These are phyloP conservation scores for Oryza meyeriana DNA, from an alignment of 176 grass and related monocot genomes.

Conservation along the genomic window DNA sequence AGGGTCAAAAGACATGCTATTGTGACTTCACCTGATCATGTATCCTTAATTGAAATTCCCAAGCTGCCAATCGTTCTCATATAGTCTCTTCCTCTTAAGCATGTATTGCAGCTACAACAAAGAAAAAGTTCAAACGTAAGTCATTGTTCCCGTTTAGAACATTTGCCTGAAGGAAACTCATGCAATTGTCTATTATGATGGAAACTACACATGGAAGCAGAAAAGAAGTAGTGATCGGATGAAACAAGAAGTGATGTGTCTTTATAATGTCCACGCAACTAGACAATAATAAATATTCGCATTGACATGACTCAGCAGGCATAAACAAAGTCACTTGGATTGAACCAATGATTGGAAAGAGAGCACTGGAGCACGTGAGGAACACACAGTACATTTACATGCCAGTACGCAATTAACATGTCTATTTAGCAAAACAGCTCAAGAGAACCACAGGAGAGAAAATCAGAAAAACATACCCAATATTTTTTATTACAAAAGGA, in stretches of 20 bases:
- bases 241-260: not conserved
- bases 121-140: constrained; percentile 7
- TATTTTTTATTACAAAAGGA: not conserved
- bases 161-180: not conserved
- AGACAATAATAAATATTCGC: not conserved
- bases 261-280: not conserved
- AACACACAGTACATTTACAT: not conserved
- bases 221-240: not conserved
- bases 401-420: not conserved
- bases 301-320: not conserved
- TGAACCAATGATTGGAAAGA: not conserved
- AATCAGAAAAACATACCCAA: not conserved
- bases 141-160: constrained; percentile 10
- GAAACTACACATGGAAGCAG: constrained; percentile 4
- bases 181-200: not conserved
- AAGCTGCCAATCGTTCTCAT: constrained; percentile 94
- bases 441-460: not conserved
- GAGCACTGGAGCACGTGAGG: not conserved
- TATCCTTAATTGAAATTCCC: constrained; percentile 98
- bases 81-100: constrained; percentile 93
- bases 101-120: constrained; percentile 85
- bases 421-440: not conserved
- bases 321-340: not conserved
- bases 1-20: constrained; percentile 15
- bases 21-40: constrained; percentile 77